Conservation (phyloP, 2,329 filamentous ascomycete genomes). For the Fusarium oligoseptatum region DNA sequence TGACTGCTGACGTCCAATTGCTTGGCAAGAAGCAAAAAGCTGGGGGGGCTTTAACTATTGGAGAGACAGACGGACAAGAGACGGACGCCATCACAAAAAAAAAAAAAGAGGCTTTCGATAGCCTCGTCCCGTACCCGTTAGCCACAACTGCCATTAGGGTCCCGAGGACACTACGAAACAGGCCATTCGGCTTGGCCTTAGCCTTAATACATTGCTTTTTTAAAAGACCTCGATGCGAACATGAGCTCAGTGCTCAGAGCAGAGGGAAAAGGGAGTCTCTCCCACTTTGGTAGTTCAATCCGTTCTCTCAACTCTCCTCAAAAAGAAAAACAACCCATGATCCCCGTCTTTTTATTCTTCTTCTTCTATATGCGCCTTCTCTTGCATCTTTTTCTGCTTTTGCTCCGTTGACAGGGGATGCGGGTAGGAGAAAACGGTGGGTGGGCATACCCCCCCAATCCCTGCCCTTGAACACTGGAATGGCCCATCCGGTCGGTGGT, state of each 20-base stretch:
- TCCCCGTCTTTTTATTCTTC: slow-evolving; percentile 17
- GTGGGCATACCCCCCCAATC: neutral
- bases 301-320: slow-evolving; percentile 6
- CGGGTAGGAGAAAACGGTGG: slow-evolving; percentile 35
- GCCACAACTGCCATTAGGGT: slow-evolving; percentile 34
- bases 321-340: slow-evolving; percentile 21
- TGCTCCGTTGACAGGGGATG: slow-evolving; percentile 5
- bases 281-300: slow-evolving; percentile 23
- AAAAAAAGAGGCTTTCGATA: slow-evolving; percentile 7
- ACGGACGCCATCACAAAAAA: neutral
- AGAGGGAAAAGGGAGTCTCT: slow-evolving; percentile 16
- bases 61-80: neutral
- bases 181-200: slow-evolving; percentile 16
- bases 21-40: slow-evolving; percentile 35
- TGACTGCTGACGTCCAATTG: slow-evolving; percentile 5
- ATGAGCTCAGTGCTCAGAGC: slow-evolving; percentile 9
- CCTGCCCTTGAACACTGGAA: slow-evolving; percentile 4
- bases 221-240: slow-evolving; percentile 7
- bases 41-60: neutral
- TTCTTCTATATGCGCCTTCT: slow-evolving; percentile 4
- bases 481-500: slow-evolving; percentile 13
- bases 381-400: slow-evolving; percentile 1
- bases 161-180: slow-evolving; percentile 4
- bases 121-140: slow-evolving; percentile 14
- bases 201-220: slow-evolving; percentile 9